Base-by-base conservation (phyloP, 108 stramenopile genomes). In the Aurantiochytrium sp. region DNA sequence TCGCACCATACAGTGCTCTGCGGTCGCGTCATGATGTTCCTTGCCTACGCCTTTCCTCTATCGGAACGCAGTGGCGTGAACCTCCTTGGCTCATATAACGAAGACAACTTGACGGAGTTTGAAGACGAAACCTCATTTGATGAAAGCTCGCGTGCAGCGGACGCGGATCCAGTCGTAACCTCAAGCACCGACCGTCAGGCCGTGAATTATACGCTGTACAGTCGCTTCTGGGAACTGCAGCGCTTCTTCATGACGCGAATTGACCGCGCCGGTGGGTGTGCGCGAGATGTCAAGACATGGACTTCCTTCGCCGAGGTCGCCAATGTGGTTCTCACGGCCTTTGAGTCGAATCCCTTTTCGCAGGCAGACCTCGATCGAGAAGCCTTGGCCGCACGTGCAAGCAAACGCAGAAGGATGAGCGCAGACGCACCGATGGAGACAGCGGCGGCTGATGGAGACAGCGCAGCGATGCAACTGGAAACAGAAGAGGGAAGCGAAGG, bases 141-240 rank as follows among this genome's bases (percentile, higher is more conserved):
- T 21, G 88, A 89, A 25, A 47, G 69, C 29, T 5, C 45, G 88
- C 47, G 51, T 4, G 19, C 60, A 12, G 71, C n/a, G 58, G 58
- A 8, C 5, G 72, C 72, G 5, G 76, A 83, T 45, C 6, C 76
- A 8, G 2, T 69, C 42, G 64, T 23, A 10, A 1, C 18, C 35
- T 69, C 64, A 12, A 88, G 6, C 8, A 58, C 43, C 35, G 90
- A 87, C 4, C 72, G 83, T 25, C 72, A 91, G 25, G 72, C 91
- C 16, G 88, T 91, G 14, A 88, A 91, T 87, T 91, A 91, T 44
- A 43, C 89, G 58, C 83, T 91, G 57, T 91, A 91, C 89, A 55
- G 72, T 59, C 43, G 91, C 28, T 91, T 91, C 49, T 91, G 91
- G 91, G 89, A 90, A 19, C 91, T 91, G 19, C 91, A 91, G 53